These are phyloP conservation scores for Chaetomium sp. DNA, from an alignment of 2,329 filamentous ascomycete genomes.

Conservation along the genomic window DNA sequence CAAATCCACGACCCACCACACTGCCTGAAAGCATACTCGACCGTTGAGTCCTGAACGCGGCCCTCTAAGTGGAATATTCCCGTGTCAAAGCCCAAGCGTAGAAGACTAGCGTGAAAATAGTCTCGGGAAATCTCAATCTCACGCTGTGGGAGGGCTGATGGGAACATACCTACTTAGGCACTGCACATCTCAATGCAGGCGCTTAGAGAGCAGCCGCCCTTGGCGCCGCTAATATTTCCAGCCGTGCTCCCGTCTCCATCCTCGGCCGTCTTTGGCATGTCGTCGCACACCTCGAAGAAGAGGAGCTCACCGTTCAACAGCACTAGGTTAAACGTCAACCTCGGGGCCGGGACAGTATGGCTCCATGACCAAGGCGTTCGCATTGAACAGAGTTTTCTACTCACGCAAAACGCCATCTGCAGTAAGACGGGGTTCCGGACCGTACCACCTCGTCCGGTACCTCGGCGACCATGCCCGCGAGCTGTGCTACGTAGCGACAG, in stretches of 20 bases:
- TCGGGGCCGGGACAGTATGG: not conserved
- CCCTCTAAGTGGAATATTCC: not conserved
- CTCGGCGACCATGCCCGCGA: not conserved
- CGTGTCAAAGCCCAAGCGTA: not conserved
- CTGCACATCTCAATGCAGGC: not conserved
- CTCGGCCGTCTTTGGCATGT: slow-evolving; percentile 4
- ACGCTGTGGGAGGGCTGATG: not conserved
- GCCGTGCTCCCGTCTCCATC: not conserved
- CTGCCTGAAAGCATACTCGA: not conserved
- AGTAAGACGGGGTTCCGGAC: not conserved
- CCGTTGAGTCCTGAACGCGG: not conserved
- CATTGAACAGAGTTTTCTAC: not conserved
- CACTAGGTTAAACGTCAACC: not conserved
- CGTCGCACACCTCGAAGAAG: slow-evolving; percentile 4
- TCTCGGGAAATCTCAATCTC: not conserved
- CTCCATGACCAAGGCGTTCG: slow-evolving; percentile 1
- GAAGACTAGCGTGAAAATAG: not conserved
- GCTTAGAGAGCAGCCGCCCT: not conserved
- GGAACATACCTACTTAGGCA: too few species aligned
- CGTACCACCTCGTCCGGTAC: not conserved
- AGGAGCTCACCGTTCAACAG: not conserved
- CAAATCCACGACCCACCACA: not conserved
- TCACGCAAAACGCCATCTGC: slow-evolving; percentile 3
- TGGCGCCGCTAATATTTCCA: not conserved
- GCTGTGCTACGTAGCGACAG: slow-evolving; percentile 1